A percentile compares a stretch with the other conserved stretches of the same genome.
Evolutionary conservation across 1,284 basidiomycete species (phyloP).

Genomic region (Cutaneotrichosporon mucoides): DNA sequence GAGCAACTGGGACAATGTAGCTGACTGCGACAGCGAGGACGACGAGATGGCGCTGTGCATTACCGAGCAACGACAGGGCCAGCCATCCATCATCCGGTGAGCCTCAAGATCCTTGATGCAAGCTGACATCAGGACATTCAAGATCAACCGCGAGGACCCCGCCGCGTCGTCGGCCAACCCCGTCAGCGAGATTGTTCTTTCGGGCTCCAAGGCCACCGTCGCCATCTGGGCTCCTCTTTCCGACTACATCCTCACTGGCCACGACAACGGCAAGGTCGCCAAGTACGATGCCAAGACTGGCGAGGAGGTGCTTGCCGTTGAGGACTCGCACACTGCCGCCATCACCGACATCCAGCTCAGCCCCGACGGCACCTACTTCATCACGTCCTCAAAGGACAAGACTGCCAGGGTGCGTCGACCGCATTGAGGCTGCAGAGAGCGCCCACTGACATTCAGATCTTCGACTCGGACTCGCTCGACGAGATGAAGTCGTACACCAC

Average conservation of each 20-base stretch:
- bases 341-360: slow-evolving; percentile 93
- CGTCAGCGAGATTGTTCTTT: slow-evolving; percentile 73
- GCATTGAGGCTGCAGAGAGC: no score
- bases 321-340: slow-evolving; percentile 72
- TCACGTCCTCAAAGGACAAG: slow-evolving; percentile 97
- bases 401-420: slow-evolving; percentile 68
- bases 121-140: slow-evolving; percentile 62
- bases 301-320: slow-evolving; percentile 67
- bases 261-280: slow-evolving; percentile 93
- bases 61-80: slow-evolving; percentile 94
- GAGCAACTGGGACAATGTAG: not conserved
- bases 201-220: slow-evolving; percentile 91
- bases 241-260: slow-evolving; percentile 81
- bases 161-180: slow-evolving; percentile 60
- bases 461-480: slow-evolving; percentile 80
- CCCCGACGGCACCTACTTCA: slow-evolving; percentile 86
- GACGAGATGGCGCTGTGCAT: slow-evolving; percentile 83
- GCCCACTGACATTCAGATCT: slow-evolving; percentile 58
- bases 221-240: slow-evolving; percentile 82
- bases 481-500: slow-evolving; percentile 91
- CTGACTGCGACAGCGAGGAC: slow-evolving; percentile 63
- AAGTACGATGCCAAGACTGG: slow-evolving; percentile 84
- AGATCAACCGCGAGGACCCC: slow-evolving; percentile 76
- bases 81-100: slow-evolving; percentile 54
- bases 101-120: not conserved